Base-by-base conservation (phyloP, 106 monocot genomes). In the Dendrobium catenatum region DNA sequence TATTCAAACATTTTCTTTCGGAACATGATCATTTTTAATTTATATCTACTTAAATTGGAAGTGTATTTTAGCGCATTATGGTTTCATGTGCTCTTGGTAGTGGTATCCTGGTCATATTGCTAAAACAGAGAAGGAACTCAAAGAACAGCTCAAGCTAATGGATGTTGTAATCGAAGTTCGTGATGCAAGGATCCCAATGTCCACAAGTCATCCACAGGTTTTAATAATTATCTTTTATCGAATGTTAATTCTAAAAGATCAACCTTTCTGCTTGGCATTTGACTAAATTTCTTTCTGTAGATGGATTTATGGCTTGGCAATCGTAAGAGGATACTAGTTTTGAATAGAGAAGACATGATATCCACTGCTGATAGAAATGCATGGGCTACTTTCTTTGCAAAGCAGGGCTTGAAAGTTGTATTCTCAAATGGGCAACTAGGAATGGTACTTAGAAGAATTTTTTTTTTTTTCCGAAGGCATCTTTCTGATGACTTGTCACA, bases 71-170 rank as follows among this genome's bases (percentile, higher is more conserved):
- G 68, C 68, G 37, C 26, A 70, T 31, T 27, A 13, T 1, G 33
- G 68, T 70, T 70, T 70, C n/a, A 26, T 68, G 43, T 6, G 41
- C 44, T 61, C 41, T 55, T 82, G 84, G 47, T 55, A 99, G 99
- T 99, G 99, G 99, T 99, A 99, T 68, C 99, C 99, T 80, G 95
- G 99, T 77, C 99, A 99, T 85, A 99, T 99, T 87, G 93, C 93
- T 6, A 99, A 95, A 85, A 95, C 99, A 29, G 99, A 99, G 78
- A 99, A 90, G 79, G 95, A 95, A 73, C 84, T 99, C 1, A 95
- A 95, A 84, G 82, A 91, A 68, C 99, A 99, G 42, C 86, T 99
- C 27, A 99, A 93, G 85, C 73, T 99, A 76, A 99, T 99, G 91
- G 99, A 95, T 90, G 99, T 99, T 79, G 99, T 93, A 17, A 90